Base-by-base conservation (phyloP, 352 stramenopile genomes). In the Phytophthora pinifolia region DNA sequence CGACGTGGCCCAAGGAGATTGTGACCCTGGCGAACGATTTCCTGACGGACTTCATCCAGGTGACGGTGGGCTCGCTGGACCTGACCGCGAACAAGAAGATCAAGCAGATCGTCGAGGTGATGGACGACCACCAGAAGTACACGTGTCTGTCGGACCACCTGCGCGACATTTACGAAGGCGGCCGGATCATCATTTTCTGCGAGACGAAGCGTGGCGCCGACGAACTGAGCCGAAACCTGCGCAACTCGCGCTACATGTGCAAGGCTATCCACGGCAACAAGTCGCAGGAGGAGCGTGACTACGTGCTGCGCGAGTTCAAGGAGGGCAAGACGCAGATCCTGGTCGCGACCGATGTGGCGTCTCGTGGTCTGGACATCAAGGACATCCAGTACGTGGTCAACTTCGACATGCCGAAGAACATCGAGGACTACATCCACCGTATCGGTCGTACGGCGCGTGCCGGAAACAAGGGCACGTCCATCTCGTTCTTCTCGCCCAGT, bases 181-280 rank as follows among this genome's bases (percentile, higher is more conserved):
- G 83, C 46, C 93, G 92, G 54, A 97, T 99, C 18, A 94, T 99
- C n/a, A 88, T 99, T 48, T 99, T 99, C 78, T 98, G 98, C 17
- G 95, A 99, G 69, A 99, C 97, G 4, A 99, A 99, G 79, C 95
- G 97, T 35, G 97, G 96, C 32, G 97, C 95, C 25, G 97, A 99
- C 72, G 92, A 98, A 59, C 81, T 99, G 8, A 96, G 89, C 42
- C 86, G 94, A 29, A 97, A 96, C 37, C 63, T 99, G 38, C 86
- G 92, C 25, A 74, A 92, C 63, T 94, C 88, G 22, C 93, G 95
- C 18, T 99, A 98, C 76, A 83, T 86, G 15, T 98, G 96, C 42
- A 96, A 95, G 62, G 96, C 94, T 5, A 99, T 99, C 61, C 98
- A 99, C 75, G 98, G 98, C 31, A 98, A 99, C 79, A 99, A 99